Evolutionary conservation across 176 grass and related monocot genomes (phyloP), one percentile per base, ranked within the genome.

Genomic region (Microstegium vimineum): DNA sequence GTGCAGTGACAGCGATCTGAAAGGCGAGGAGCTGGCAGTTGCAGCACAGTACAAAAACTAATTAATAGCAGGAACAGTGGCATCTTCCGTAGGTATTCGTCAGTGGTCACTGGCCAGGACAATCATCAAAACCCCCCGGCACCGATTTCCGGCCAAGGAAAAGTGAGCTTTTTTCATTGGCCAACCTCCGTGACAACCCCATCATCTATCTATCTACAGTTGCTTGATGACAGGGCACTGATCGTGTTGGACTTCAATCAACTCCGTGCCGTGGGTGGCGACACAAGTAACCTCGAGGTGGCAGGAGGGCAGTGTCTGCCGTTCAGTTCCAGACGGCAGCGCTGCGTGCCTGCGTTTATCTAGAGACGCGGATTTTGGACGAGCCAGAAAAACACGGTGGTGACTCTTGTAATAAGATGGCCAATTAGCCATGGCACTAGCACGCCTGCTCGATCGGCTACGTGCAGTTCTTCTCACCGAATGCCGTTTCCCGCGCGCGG

Each of bases 1-100:
- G 56, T 71, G 80, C 73, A 41, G 57, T 73, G n/a, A 45, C 54
- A 22, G 26, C 59, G 37, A 52, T 74, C 54, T 9, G 60, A 86
- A 81, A 66, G 43, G 43, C 59, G 54, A 27, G 57, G 32, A 14
- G 43, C 40, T 4, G 76, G 59, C 41, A 1, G 84, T 22, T 73
- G 26, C 12, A 43, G 37, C 40, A 27, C 37, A 31, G 10, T 31
- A 72, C 37, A n/a, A n/a, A n/a, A n/a, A n/a, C n/a, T n/a, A n/a
- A n/a, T n/a, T 64, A 17, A 30, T 63, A 66, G 68, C 43, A 42
- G 59, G 52, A 66, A 86, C 65, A 56, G 76, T 41, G 34, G 23
- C 7, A 8, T 34, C 7, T 54, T 41, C 43, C 36, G 32, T 16
- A 23, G 80, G 28, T 26, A 38, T 9, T 63, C 22, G 60, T 74